Evolutionary conservation across 2,329 filamentous ascomycete genomes (phyloP).

Genomic region (Talaromyces sp.): DNA sequence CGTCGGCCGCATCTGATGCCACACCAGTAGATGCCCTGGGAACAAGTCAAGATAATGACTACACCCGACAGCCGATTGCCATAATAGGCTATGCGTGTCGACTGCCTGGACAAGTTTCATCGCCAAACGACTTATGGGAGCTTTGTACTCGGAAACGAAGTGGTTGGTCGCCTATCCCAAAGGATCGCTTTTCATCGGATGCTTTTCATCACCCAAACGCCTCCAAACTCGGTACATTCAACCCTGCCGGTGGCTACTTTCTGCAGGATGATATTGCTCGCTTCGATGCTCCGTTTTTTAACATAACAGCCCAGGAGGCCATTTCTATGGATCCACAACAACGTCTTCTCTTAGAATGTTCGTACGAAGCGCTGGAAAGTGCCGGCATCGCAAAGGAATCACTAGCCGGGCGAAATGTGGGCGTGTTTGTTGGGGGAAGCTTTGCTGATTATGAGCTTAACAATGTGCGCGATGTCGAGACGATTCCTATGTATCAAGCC

Average conservation of each 20-base stretch:
- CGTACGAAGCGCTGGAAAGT: conserved; percentile 34
- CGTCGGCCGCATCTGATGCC: background rate
- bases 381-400: conserved; percentile 17
- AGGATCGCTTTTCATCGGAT: conserved; percentile 5
- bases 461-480: conserved; percentile 12
- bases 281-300: conserved; percentile 16
- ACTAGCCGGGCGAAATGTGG: conserved; percentile 18
- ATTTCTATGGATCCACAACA: conserved; percentile 15
- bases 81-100: conserved; percentile 14
- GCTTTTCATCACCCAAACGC: conserved; percentile 11
- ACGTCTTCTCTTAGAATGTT: conserved; percentile 13
- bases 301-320: conserved; percentile 13
- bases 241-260: conserved; percentile 8
- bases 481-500: conserved; percentile 11
- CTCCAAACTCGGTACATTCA: conserved; percentile 5
- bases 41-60: background rate
- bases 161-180: conserved; percentile 9
- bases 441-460: conserved; percentile 9
- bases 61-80: conserved; percentile 1
- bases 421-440: conserved; percentile 10
- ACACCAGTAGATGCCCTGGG: background rate
- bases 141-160: conserved; percentile 14
- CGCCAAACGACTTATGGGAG: conserved; percentile 11
- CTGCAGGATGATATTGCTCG: conserved; percentile 6
- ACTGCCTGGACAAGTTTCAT: conserved; percentile 9